Base-by-base conservation (phyloP, 2,329 filamentous ascomycete genomes). In the Fusarium secorum region DNA sequence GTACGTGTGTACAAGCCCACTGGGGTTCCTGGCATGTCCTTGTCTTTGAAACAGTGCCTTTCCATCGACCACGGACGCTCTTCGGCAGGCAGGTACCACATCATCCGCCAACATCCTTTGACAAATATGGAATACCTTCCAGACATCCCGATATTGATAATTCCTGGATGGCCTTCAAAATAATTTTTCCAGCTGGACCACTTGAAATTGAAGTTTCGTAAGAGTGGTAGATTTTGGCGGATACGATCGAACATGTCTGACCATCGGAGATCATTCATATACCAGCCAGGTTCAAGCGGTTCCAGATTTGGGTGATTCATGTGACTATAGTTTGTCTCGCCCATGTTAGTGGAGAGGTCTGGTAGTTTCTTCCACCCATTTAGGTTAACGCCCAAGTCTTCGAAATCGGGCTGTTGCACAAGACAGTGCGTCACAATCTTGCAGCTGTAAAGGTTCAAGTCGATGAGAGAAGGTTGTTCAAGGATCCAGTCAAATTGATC, bases 401-500 rank as follows among this genome's bases (percentile, higher is more conserved):
- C 11, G 5, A 62, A 26, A 1, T 44, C 28, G 1, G 39, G 10
- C 2, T 33, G 28, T 0, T 22, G 4, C 5, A 49, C 41, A 10
- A 22, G 14, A 4, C 61, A 53, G 11, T 74, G 61, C 0, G 72
- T 68, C 1, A 41, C 68, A 45, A 51, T 60, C 10, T 22, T 61
- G 38, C 73, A 76, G 3, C 15, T 42, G 17, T 68, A 44, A 4
- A 77, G 30, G 0, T 55, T 33, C 2, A 77, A 54, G 0, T 28
- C 42, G 2, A 20, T 53, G 0, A 77, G 58, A 2, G 72, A 58
- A 7, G 44, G 26, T 11, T 73, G 70, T 0, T 49, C 14, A 4
- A 76, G 56, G 0, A 78, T 66, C 77, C 75, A 78, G 10, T 75
- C 71, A 17, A 76, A 69, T 1, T 78, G 74, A 11, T 76, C 65